phyloP scores from a whole-genome alignment of 306 rosid genomes.

The Gynostemma pentaphyllum region DNA sequence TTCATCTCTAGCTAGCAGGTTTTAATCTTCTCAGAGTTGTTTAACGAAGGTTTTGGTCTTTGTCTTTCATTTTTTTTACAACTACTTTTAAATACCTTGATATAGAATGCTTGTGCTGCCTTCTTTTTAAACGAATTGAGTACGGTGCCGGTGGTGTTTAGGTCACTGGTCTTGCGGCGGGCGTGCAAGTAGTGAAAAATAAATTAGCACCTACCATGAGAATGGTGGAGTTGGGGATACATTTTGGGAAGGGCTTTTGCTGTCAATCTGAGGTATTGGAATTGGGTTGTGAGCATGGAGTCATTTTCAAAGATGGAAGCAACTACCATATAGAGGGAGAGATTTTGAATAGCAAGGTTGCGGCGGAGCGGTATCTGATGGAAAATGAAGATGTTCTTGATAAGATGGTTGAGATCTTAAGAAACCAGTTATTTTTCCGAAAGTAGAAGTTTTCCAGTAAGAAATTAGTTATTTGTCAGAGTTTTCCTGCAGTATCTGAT shows the following conservation, averaged over 20 bases:
- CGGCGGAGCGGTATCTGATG: slow-evolving; percentile 37
- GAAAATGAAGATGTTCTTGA: slow-evolving; percentile 28
- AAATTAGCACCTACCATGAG: slow-evolving; percentile 62
- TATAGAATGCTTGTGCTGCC: background rate
- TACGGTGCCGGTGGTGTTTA: slow-evolving; percentile 15
- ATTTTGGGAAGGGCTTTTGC: slow-evolving; percentile 66
- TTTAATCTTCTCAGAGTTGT: no score
- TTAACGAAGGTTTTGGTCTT: background rate
- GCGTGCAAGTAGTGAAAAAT: slow-evolving; percentile 61
- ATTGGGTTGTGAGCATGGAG: slow-evolving; percentile 64
- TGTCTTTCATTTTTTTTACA: background rate
- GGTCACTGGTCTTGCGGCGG: slow-evolving; percentile 50
- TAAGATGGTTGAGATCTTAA: slow-evolving; percentile 37
- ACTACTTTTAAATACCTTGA: background rate
- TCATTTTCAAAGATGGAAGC: slow-evolving; percentile 37
- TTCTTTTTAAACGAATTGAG: background rate
- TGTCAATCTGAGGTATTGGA: slow-evolving; percentile 57
- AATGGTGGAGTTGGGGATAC: slow-evolving; percentile 51
- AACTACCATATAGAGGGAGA: slow-evolving; percentile 41
- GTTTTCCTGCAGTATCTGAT: no score
- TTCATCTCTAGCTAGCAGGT: background rate
- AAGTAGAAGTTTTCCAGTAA: background rate
- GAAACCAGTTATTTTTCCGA: slow-evolving; percentile 28
- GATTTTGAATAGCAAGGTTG: slow-evolving; percentile 29
- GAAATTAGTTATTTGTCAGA: background rate